Conservation (phyloP, 1,139 yeast genomes). For the Zygoascus sp. region DNA sequence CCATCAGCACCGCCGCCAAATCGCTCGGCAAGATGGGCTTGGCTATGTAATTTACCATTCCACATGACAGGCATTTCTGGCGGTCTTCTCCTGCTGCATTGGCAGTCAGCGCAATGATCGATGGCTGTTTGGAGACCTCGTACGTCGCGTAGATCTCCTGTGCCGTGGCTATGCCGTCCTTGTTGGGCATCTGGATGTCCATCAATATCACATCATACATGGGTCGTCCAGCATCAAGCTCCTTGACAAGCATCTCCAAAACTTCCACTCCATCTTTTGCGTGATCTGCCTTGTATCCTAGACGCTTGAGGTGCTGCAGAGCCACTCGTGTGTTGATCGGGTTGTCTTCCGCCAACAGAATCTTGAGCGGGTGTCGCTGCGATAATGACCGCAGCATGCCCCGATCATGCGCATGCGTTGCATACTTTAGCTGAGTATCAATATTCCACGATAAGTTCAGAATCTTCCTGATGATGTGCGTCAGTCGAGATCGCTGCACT, state of each 20-base stretch:
- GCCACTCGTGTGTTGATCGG: conserved; percentile 85
- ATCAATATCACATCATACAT: conserved; percentile 65
- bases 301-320: conserved; percentile 65
- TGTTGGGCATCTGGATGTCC: conserved; percentile 84
- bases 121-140: conserved; percentile 36
- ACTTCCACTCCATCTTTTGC: conserved; percentile 72
- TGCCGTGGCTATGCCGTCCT: conserved; percentile 82
- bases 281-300: conserved; percentile 70
- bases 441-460: conserved; percentile 23
- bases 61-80: conserved; percentile 36
- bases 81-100: conserved; percentile 51
- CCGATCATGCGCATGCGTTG: conserved; percentile 24
- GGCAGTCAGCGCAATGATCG: conserved; percentile 52
- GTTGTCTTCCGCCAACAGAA: conserved; percentile 84
- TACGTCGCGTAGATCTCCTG: conserved; percentile 57
- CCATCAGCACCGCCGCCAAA: conserved; percentile 35
- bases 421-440: conserved; percentile 28
- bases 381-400: conserved; percentile 37
- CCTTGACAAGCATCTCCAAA: conserved; percentile 45
- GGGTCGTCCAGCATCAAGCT: conserved; percentile 29
- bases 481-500: conserved; percentile 26
- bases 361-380: conserved; percentile 41
- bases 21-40: conserved; percentile 53
- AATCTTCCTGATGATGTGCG: conserved; percentile 25
- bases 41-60: conserved; percentile 54